Evolutionary conservation across 2,329 filamentous ascomycete species (phyloP).

Genomic region (Nectriaceae sp.): DNA sequence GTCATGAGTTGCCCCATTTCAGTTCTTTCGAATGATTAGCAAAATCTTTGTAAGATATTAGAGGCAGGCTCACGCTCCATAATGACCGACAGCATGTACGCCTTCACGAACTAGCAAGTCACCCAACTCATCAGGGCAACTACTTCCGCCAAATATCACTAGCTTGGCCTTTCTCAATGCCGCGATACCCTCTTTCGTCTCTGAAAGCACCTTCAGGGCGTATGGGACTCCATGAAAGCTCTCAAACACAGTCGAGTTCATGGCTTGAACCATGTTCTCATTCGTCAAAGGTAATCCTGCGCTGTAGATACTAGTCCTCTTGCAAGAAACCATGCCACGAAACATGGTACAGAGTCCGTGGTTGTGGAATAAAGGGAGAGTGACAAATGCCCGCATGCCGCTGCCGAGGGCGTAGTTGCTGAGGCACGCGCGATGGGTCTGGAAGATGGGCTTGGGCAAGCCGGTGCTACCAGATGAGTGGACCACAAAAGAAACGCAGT

Average conservation of each 20-base stretch:
- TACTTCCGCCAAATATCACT: conserved; percentile 59
- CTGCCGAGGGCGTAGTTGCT: conserved; percentile 45
- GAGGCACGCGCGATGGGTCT: conserved; percentile 53
- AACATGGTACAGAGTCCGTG: conserved; percentile 59
- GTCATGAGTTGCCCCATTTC: conserved; percentile 32
- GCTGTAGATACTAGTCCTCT: conserved; percentile 55
- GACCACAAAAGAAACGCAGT: conserved; percentile 31
- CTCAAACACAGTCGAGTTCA: conserved; percentile 41
- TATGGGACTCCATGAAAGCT: conserved; percentile 66
- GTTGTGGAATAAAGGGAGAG: conserved; percentile 60
- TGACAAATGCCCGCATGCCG: conserved; percentile 51
- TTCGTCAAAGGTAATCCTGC: conserved; percentile 56
- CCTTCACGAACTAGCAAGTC: conserved; percentile 53
- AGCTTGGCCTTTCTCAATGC: conserved; percentile 48
- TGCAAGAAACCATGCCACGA: conserved; percentile 51
- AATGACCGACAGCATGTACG: conserved; percentile 57
- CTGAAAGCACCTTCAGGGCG: conserved; percentile 62
- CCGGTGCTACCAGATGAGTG: conserved; percentile 57
- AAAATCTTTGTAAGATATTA: fast-evolving
- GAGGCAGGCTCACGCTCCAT: conserved; percentile 50
- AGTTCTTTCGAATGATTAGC: conserved; percentile 16
- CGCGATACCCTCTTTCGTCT: conserved; percentile 55
- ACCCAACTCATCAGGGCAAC: conserved; percentile 61
- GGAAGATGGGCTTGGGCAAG: conserved; percentile 63
- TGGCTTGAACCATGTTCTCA: conserved; percentile 46